Conservation (phyloP, 169 alveolate genomes). For the Cryptosporidium felis region DNA sequence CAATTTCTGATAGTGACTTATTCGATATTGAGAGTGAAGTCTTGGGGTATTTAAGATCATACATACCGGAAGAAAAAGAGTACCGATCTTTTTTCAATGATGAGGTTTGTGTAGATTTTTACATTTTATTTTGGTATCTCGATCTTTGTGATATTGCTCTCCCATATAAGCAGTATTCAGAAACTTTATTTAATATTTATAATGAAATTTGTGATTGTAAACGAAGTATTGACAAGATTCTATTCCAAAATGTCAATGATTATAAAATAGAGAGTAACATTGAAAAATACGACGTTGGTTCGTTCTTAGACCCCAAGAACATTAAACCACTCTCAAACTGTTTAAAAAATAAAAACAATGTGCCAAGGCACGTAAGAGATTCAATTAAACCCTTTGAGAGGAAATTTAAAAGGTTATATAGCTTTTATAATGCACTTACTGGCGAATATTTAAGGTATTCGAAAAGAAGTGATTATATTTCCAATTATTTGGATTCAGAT, state of each 20-base stretch:
- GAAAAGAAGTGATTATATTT: not conserved
- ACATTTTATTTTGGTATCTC: slow-evolving; percentile 42
- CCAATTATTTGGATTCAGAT: not conserved
- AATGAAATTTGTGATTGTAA: slow-evolving; percentile 7
- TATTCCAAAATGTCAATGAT: not conserved
- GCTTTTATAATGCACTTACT: not conserved
- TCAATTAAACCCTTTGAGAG: slow-evolving; percentile 25
- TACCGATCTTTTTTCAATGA: not conserved
- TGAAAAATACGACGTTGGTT: not conserved
- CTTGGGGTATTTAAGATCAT: not conserved
- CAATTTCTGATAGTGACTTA: not conserved
- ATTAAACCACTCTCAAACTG: slow-evolving; percentile 4
- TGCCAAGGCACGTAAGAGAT: slow-evolving; percentile 42
- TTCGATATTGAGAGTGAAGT: slow-evolving; percentile 9
- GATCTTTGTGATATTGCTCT: slow-evolving; percentile 23
- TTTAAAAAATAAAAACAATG: not conserved
- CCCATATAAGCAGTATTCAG: slow-evolving; percentile 38
- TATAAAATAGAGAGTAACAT: not conserved
- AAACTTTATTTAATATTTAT: slow-evolving; percentile 5
- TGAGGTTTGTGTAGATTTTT: not conserved
- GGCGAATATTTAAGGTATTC: not conserved
- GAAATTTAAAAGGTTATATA: slow-evolving; percentile 7
- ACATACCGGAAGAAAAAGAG: not conserved
- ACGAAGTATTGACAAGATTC: slow-evolving; percentile 6
- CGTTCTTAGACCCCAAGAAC: slow-evolving; percentile 19